Evolutionary conservation across 352 stramenopile genomes (phyloP).

Genomic region (Blastocystis sp.): DNA sequence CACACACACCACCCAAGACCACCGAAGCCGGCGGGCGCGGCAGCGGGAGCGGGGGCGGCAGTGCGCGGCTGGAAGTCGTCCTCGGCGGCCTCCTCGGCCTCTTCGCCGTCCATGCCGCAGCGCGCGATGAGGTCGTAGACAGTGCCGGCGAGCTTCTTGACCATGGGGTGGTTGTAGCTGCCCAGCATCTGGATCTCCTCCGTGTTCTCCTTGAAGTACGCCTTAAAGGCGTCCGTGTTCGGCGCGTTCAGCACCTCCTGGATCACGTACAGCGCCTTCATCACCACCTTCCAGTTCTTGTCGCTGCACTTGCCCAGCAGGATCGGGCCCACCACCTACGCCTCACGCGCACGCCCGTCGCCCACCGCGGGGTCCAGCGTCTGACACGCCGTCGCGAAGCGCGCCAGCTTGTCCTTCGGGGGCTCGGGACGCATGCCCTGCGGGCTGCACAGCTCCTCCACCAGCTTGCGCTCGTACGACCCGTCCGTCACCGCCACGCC

Average conservation of each 20-base stretch:
- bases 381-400: slow-evolving; percentile 50
- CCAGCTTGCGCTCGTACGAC: slow-evolving; percentile 65
- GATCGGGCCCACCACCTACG: slow-evolving; percentile 61
- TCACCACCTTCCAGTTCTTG: slow-evolving; percentile 70
- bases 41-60: not conserved
- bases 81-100: slow-evolving; percentile 5
- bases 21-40: slow-evolving; percentile 23
- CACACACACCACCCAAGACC: not conserved
- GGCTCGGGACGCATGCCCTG: slow-evolving; percentile 65
- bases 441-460: slow-evolving; percentile 63
- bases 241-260: slow-evolving; percentile 55
- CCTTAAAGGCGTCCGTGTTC: slow-evolving; percentile 57
- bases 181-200: slow-evolving; percentile 62
- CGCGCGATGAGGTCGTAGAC: slow-evolving; percentile 21
- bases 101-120: not conserved
- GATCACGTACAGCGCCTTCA: slow-evolving; percentile 66
- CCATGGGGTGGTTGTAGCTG: slow-evolving; percentile 63
- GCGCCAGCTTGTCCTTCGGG: slow-evolving; percentile 66
- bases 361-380: slow-evolving; percentile 41
- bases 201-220: slow-evolving; percentile 65
- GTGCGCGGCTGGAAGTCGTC: not conserved
- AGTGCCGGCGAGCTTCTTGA: slow-evolving; percentile 59
- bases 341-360: too few species aligned
- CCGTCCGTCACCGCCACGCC: slow-evolving; percentile 53
- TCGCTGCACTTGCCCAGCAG: slow-evolving; percentile 55